These are phyloP conservation scores for Friedmanniomyces simplex DNA, from an alignment of 495 filamentous ascomycete genomes.

Conservation along the genomic window DNA sequence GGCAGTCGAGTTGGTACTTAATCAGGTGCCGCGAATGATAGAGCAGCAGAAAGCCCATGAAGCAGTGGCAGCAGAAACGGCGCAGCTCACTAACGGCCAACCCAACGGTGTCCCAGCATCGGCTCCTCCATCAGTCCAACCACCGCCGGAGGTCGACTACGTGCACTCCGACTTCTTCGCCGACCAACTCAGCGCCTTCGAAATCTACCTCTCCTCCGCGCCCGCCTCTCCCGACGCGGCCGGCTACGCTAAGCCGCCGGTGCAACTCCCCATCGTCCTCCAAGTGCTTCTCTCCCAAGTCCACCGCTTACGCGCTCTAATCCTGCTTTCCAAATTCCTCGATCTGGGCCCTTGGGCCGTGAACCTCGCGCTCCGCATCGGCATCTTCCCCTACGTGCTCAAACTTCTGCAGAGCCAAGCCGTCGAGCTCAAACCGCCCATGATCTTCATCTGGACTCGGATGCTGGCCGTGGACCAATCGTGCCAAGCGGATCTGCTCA, in stretches of 20 bases:
- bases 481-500: conserved; percentile 78
- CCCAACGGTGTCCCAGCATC: background rate
- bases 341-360: conserved; percentile 97
- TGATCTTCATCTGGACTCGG: conserved; percentile 99
- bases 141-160: conserved; percentile 48
- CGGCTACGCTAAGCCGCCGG: conserved; percentile 46
- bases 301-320: conserved; percentile 83
- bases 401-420: conserved; percentile 94
- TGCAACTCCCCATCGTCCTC: conserved; percentile 90
- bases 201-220: conserved; percentile 67
- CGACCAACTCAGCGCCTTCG: conserved; percentile 94
- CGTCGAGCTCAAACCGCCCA: conserved; percentile 88
- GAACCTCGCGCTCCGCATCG: conserved; percentile 88
- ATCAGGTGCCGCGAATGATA: conserved; percentile 72
- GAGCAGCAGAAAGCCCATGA: conserved; percentile 45
- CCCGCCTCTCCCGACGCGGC: conserved; percentile 51
- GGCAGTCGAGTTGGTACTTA: conserved; percentile 90
- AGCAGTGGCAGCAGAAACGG: conserved; percentile 53
- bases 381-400: conserved; percentile 96
- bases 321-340: conserved; percentile 85
- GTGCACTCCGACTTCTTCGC: conserved; percentile 93
- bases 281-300: conserved; percentile 94
- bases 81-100: background rate
- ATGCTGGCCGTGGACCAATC: conserved; percentile 91
- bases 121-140: background rate